Base-by-base conservation (phyloP, 2,329 filamentous ascomycete species). In the Phaeosphaeriaceae sp. region DNA sequence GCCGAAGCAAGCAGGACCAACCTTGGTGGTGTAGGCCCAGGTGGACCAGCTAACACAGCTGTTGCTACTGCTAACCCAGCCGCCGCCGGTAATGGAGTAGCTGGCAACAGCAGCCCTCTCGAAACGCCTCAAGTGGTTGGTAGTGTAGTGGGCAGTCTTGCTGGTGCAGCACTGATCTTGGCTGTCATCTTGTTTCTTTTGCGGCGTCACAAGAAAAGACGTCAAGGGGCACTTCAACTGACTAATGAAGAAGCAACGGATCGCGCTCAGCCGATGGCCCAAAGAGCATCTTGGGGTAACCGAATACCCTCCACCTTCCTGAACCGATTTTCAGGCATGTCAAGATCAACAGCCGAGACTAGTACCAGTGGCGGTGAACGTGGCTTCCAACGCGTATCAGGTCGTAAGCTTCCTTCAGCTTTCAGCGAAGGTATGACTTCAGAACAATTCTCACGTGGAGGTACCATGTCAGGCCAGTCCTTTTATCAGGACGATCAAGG, bases 111-210 rank as follows among this genome's bases (percentile, higher is more conserved):
- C 26, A 56, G 61, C 13, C 65, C 72, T 16, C 68, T 77, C 6
- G 73, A 75, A 36, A 83, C 81, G 18, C 78, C 79, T 13, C 77
- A 78, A 50, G 79, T 87, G 3, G 82, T 85, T 16, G 84, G 84
- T 6, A 83, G 83, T 38, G 81, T 87, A n/a, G 77, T 87, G 20
- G 84, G 84, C 13, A 83, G 83, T 37, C 76, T 85, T 41, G 83
- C 83, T 28, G 84, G 83, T 21, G 63, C 82, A 28, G 79, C 82
- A 11, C 64, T 83, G 6, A 63, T 83, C 6, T 61, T 82, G 7
- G 63, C 80, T 9, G 70, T 81, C 26, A 66, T 84, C 9, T 65
- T 86, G 43, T 67, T 85, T 26, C 68, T 85, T 45, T 71, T 83
- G 38, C 75, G 77, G 49, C 79, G 81, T 61, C 82, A 81, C 64